Evolutionary conservation across 2,329 filamentous ascomycete species (phyloP).

Genomic region (Zymoseptoria tritici): DNA sequence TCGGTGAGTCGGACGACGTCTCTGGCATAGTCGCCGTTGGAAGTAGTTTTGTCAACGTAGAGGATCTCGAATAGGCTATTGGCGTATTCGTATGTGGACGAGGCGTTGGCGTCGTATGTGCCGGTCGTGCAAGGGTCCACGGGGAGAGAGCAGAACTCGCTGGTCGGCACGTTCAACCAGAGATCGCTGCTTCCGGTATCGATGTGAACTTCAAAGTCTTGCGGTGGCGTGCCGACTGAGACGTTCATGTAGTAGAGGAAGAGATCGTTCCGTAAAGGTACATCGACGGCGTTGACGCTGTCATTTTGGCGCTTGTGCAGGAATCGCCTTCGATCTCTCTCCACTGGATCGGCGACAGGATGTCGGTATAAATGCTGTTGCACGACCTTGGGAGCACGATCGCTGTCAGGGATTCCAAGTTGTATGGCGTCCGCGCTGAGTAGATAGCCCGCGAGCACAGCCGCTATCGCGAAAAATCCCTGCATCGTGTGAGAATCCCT

Average conservation of each 20-base stretch:
- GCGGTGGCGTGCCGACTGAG: conserved; percentile 49
- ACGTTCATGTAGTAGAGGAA: conserved; percentile 54
- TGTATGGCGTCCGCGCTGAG: conserved; percentile 1
- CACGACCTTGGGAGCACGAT: conserved; percentile 36
- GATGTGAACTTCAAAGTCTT: conserved; percentile 49
- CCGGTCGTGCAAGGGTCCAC: conserved; percentile 54
- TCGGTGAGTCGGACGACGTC: conserved; percentile 57
- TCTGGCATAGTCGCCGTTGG: conserved; percentile 69
- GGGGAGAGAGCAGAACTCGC: conserved; percentile 47
- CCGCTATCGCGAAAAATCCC: neutral
- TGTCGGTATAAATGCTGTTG: conserved; percentile 45
- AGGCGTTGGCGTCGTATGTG: conserved; percentile 61
- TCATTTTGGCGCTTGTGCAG: conserved; percentile 25
- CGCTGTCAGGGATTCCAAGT: conserved; percentile 4
- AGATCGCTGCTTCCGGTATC: conserved; percentile 58
- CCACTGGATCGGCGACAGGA: conserved; percentile 39
- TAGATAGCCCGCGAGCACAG: neutral
- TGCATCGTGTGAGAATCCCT: neutral
- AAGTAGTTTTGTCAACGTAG: conserved; percentile 73
- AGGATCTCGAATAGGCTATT: conserved; percentile 75
- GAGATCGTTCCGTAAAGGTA: conserved; percentile 49
- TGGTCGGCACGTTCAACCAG: conserved; percentile 59
- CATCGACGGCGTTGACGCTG: conserved; percentile 34
- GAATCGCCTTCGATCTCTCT: conserved; percentile 39
- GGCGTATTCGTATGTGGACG: conserved; percentile 67